phyloP scores from a whole-genome alignment of 31 red algal species.

The Bonnemaisonia californica region DNA sequence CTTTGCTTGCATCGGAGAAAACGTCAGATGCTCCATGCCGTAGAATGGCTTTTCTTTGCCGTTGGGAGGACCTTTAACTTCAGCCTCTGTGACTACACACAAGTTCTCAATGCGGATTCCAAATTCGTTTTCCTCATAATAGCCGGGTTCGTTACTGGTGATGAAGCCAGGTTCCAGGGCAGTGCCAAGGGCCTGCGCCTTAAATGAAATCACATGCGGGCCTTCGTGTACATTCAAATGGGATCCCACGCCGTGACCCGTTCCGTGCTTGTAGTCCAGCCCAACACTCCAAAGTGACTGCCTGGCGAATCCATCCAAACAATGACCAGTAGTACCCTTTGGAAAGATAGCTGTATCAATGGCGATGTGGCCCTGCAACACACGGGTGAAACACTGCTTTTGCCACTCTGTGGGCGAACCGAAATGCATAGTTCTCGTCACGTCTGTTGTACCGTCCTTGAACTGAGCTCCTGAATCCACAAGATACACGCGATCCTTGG shows the following conservation, averaged over 20 bases:
- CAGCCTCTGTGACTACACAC: slow-evolving; percentile 47
- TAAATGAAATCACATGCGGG: slow-evolving; percentile 91
- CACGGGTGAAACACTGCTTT: slow-evolving; percentile 92
- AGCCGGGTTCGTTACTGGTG: slow-evolving; percentile 97
- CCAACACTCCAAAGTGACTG: slow-evolving; percentile 88
- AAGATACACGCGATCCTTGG: slow-evolving; percentile 65
- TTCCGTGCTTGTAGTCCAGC: slow-evolving; percentile 96
- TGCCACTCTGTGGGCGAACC: slow-evolving; percentile 73
- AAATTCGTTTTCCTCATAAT: slow-evolving; percentile 96
- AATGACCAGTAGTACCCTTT: slow-evolving; percentile 80
- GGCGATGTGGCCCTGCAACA: slow-evolving; percentile 95
- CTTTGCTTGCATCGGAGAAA: slow-evolving; percentile 76
- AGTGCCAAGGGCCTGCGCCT: slow-evolving; percentile 66
- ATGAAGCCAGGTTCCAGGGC: slow-evolving; percentile 89
- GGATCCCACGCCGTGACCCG: slow-evolving; percentile 96
- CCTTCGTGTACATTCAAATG: slow-evolving; percentile 98
- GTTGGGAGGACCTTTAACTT: slow-evolving; percentile 44
- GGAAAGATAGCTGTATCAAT: slow-evolving; percentile 87
- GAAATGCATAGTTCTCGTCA: slow-evolving; percentile 96
- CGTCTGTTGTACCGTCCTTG: slow-evolving; percentile 95
- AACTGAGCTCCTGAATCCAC: slow-evolving; percentile 98
- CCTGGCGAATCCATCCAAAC: slow-evolving; percentile 89
- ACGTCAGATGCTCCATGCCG: slow-evolving; percentile 76
- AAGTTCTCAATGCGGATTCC: slow-evolving; percentile 99
- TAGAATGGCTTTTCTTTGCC: slow-evolving; percentile 68